Evolutionary conservation across 1,284 basidiomycete species (phyloP).

Genomic region (Phellopilus nigrolimitatus): DNA sequence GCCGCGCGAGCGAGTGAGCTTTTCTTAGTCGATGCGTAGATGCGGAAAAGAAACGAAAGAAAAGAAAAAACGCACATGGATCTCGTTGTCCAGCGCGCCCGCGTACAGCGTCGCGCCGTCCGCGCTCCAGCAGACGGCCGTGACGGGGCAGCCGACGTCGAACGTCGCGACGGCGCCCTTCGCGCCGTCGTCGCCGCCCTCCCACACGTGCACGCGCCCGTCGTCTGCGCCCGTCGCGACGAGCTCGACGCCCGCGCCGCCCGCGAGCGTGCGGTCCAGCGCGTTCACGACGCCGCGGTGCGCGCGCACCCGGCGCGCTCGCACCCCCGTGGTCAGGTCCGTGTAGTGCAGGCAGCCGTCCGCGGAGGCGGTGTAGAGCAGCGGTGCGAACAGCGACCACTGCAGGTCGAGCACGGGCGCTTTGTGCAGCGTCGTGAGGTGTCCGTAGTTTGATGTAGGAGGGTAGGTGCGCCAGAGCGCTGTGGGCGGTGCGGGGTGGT

Average conservation of each 20-base stretch:
- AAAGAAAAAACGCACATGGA: slow-evolving; percentile 61
- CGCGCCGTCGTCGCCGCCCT: slow-evolving; percentile 68
- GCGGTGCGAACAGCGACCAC: slow-evolving; percentile 69
- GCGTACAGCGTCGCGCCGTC: slow-evolving; percentile 85
- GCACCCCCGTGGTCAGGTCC: slow-evolving; percentile 75
- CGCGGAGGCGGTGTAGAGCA: slow-evolving; percentile 77
- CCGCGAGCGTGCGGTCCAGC: slow-evolving; percentile 78
- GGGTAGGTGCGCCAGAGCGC: slow-evolving; percentile 79
- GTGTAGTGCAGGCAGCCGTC: slow-evolving; percentile 76
- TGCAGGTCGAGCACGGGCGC: slow-evolving; percentile 77
- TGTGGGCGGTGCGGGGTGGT: slow-evolving; percentile 27
- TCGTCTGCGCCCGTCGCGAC: slow-evolving; percentile 86
- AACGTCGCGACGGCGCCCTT: slow-evolving; percentile 78
- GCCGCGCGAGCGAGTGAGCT: neutral
- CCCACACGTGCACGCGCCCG: slow-evolving; percentile 85
- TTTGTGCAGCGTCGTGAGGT: slow-evolving; percentile 69
- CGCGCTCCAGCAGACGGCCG: slow-evolving; percentile 87
- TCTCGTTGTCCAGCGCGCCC: slow-evolving; percentile 90
- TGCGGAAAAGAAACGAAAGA: slow-evolving; percentile 6
- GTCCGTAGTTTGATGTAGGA: slow-evolving; percentile 79
- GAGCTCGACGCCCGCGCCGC: slow-evolving; percentile 78
- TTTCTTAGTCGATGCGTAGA: slow-evolving; percentile 6
- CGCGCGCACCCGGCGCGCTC: slow-evolving; percentile 69
- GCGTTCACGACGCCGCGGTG: slow-evolving; percentile 87
- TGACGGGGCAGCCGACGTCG: slow-evolving; percentile 83